phyloP scores from a whole-genome alignment of 2,329 filamentous ascomycete genomes.

The Akanthomyces uredinophilus region DNA sequence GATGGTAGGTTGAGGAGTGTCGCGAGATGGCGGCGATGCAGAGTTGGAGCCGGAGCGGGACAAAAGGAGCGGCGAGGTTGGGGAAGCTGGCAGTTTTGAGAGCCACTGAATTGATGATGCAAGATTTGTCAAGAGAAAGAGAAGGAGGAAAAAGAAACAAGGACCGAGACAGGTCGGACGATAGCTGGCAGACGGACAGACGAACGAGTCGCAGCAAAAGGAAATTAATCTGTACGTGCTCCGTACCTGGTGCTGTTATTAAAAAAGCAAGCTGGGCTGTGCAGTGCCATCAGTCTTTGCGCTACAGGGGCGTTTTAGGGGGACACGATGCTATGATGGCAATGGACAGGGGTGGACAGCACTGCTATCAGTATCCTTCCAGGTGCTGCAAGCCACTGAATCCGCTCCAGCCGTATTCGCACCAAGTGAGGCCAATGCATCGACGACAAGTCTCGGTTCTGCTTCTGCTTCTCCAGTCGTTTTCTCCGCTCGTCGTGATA shows the following conservation, averaged over 20 bases:
- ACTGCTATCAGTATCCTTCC: neutral
- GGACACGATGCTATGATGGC: neutral
- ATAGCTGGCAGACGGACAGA: neutral
- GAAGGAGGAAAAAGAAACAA: neutral
- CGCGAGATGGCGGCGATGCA: no score
- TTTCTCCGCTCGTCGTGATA: no score
- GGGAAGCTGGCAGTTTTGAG: neutral
- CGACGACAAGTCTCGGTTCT: no score
- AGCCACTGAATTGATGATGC: neutral
- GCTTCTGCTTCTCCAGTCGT: no score
- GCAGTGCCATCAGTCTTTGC: neutral
- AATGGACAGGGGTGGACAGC: no score
- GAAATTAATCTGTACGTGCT: neutral
- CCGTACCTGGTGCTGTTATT: no score
- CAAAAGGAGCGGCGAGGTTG: neutral
- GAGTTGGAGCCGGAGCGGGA: no score
- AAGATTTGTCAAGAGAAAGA: neutral
- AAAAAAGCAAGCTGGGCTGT: neutral
- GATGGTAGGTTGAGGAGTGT: neutral
- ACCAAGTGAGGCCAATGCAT: neutral
- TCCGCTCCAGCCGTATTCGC: no score
- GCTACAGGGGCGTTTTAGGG: neutral
- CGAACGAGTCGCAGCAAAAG: neutral
- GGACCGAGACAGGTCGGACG: neutral
- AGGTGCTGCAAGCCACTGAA: neutral